A percentile compares a stretch with the other conserved stretches of the same genome.
Conservation (phyloP, 768 basidiomycete species). For the Zangia roseola region DNA sequence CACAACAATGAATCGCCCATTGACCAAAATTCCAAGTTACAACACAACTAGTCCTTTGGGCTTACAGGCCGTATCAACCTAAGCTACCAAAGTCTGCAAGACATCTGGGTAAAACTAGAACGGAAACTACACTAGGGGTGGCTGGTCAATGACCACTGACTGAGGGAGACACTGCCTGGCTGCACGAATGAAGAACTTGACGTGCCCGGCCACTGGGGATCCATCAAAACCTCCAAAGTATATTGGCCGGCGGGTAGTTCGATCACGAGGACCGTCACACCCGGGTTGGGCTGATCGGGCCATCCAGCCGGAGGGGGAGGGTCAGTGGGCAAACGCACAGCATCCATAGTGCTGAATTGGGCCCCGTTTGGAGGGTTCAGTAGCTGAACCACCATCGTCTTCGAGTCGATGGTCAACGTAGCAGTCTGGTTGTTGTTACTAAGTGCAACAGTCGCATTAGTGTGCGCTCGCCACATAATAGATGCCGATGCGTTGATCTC, state of each 20-base stretch:
- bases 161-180: constrained; percentile 69
- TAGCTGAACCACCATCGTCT: constrained; percentile 66
- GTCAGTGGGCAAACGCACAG: constrained; percentile 59
- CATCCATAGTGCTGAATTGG: constrained; percentile 51
- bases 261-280: constrained; percentile 79
- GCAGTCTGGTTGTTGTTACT: constrained; percentile 59
- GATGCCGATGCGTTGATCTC: constrained; percentile 64
- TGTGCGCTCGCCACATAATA: constrained; percentile 92
- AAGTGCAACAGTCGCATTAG: constrained; percentile 82
- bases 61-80: not conserved
- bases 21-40: not conserved
- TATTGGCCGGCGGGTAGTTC: constrained; percentile 63
- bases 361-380: constrained; percentile 68
- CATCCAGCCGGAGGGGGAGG: constrained; percentile 56
- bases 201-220: constrained; percentile 87
- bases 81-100: constrained; percentile 10
- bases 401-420: constrained; percentile 66
- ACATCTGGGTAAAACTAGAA: not conserved
- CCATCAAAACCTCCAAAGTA: constrained; percentile 83
- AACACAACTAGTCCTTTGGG: not conserved
- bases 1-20: too few relatives aligned
- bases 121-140: constrained; percentile 41
- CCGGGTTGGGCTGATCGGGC: constrained; percentile 72
- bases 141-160: constrained; percentile 75
- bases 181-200: constrained; percentile 58